Evolutionary conservation across 2,329 filamentous ascomycete genomes (phyloP).

Genomic region (Blumeria graminis): DNA sequence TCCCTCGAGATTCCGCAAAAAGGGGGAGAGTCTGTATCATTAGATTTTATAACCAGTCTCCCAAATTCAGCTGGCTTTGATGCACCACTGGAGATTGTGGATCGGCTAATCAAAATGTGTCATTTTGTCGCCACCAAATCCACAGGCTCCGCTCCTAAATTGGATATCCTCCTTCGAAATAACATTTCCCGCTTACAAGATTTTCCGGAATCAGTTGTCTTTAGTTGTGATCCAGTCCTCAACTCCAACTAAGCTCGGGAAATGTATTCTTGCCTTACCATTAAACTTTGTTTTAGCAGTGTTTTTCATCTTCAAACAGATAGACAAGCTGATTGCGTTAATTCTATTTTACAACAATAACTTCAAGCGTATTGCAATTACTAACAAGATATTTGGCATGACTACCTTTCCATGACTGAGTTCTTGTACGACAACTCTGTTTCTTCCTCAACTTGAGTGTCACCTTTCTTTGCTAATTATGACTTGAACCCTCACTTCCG

Average conservation of each 20-base stretch:
- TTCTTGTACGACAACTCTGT: conserved; percentile 4
- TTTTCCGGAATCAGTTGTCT: neutral
- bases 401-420: conserved; percentile 1
- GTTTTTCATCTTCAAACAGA: conserved; percentile 3
- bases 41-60: neutral
- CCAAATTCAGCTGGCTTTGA: neutral
- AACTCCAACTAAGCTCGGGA: neutral
- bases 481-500: neutral
- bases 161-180: neutral
- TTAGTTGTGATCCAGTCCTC: neutral
- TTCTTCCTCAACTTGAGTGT: neutral
- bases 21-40: neutral
- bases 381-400: conserved; percentile 3
- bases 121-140: neutral
- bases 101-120: neutral
- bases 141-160: neutral
- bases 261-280: neutral
- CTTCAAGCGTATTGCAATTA: conserved; percentile 4
- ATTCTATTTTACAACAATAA: conserved; percentile 3
- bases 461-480: neutral
- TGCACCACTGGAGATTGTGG: neutral
- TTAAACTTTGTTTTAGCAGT: neutral
- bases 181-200: neutral
- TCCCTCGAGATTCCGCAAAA: neutral
- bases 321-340: conserved; percentile 1